Conservation (phyloP, 495 filamentous ascomycete genomes). For the Aspergillus cavernicola region DNA sequence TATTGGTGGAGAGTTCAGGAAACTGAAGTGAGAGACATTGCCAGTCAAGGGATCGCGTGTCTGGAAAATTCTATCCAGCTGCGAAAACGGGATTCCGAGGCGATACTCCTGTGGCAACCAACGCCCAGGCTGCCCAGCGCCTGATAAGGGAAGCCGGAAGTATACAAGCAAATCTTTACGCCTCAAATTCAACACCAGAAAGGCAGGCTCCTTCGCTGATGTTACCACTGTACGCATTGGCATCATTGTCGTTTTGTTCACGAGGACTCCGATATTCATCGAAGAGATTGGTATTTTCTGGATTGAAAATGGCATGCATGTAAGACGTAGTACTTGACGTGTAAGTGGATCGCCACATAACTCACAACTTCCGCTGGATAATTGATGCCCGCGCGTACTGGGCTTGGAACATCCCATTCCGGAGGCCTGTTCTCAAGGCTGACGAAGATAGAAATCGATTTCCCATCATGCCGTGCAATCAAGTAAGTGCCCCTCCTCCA, state of each 20-base stretch:
- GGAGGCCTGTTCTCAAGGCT: slow-evolving; percentile 19
- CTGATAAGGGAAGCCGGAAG: slow-evolving; percentile 24
- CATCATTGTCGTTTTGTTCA: slow-evolving; percentile 26
- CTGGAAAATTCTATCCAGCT: slow-evolving; percentile 55
- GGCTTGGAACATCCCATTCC: slow-evolving; percentile 24
- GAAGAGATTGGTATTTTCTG: slow-evolving; percentile 29
- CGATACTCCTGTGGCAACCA: slow-evolving; percentile 31
- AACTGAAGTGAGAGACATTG: slow-evolving; percentile 49
- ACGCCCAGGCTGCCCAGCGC: background rate
- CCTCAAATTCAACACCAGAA: slow-evolving; percentile 27
- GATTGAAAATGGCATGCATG: background rate
- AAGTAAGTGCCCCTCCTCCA: slow-evolving; percentile 30
- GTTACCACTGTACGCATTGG: slow-evolving; percentile 28
- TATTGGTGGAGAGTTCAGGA: slow-evolving; percentile 60
- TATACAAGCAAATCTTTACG: slow-evolving; percentile 23
- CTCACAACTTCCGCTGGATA: slow-evolving; percentile 34
- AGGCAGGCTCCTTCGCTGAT: slow-evolving; percentile 5
- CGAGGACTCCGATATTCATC: slow-evolving; percentile 32
- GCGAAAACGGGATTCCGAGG: slow-evolving; percentile 61
- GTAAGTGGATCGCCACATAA: background rate
- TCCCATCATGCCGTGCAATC: slow-evolving; percentile 24
- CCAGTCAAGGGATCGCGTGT: slow-evolving; percentile 28
- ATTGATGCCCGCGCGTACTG: slow-evolving; percentile 20
- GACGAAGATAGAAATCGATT: slow-evolving; percentile 9
- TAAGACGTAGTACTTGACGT: background rate